phyloP scores from a whole-genome alignment of 2,329 filamentous ascomycete species.

The Eutypella sp. region DNA sequence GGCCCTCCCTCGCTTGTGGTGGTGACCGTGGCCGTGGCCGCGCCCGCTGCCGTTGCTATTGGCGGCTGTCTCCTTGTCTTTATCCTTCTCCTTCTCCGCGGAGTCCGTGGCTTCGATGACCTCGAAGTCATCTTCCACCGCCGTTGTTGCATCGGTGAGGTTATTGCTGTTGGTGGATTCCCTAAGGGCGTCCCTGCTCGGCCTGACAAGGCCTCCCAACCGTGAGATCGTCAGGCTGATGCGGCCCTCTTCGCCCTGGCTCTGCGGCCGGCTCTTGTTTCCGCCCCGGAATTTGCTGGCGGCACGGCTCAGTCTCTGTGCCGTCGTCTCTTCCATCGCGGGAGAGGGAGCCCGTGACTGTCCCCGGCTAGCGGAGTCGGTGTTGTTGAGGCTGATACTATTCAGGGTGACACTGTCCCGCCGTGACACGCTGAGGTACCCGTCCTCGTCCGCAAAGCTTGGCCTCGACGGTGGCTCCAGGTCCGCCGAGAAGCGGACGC shows the following conservation, averaged over 20 bases:
- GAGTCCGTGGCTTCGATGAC: too few species aligned
- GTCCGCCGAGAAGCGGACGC: constrained; percentile 53
- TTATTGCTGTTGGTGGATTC: constrained; percentile 17
- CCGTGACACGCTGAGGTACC: constrained; percentile 30
- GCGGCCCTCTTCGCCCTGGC: constrained; percentile 54
- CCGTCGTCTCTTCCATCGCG: constrained; percentile 45
- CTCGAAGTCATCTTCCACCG: too few species aligned
- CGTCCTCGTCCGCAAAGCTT: constrained; percentile 41
- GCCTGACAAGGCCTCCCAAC: constrained; percentile 46
- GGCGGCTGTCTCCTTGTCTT: too few species aligned
- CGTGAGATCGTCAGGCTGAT: constrained; percentile 54
- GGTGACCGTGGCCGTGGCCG: background rate
- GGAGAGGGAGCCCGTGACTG: constrained; percentile 39
- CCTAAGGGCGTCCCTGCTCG: constrained; percentile 45
- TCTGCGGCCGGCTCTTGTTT: constrained; percentile 50
- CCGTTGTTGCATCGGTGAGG: too few species aligned
- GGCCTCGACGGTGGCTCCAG: constrained; percentile 43
- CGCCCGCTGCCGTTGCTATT: background rate
- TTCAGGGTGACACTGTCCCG: constrained; percentile 48
- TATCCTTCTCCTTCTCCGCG: too few species aligned
- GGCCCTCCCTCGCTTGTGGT: constrained; percentile 11
- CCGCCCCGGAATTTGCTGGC: constrained; percentile 48
- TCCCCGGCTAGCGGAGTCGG: constrained; percentile 37
- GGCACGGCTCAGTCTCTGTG: constrained; percentile 52
- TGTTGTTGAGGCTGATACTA: too few species aligned